Evolutionary conservation across 345 rosid species (phyloP), one percentile per base, ranked within the genome.

Genomic region (Capsella bursapastoris): DNA sequence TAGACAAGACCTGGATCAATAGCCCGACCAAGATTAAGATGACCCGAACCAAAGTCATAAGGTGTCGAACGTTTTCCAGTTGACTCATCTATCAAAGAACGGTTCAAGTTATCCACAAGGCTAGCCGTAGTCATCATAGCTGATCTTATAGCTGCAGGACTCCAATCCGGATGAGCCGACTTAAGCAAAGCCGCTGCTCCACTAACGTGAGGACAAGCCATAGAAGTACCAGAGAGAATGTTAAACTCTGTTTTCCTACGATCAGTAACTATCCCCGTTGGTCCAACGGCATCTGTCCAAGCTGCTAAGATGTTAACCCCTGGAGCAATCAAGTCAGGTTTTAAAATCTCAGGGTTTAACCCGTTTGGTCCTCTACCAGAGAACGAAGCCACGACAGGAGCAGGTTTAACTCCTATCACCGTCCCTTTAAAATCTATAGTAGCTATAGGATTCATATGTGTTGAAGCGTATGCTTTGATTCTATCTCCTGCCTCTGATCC

Each of bases 121-220:
- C 73, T 88, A 1, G 96, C 90, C 1, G 89, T 92, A 2, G 94
- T 88, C 96, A 92, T 86, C 94, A 92, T 83, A 0, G 96, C 92
- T 0, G 97, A 90, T 47, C 89, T 60, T 48, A 88, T 86, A 3
- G 84, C 82, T 0, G 92, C 88, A 0, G 91, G 92, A 27, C 88
- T 90, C 94, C 94, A 92, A 72, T 84, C 80, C 0, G 84, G 92
- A 70, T 86, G 93, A 0, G 90, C 88, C 0, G 96, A 92, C 65
- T 92, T 92, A 25, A 92, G 90, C 82, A 92, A 58, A 2, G 93
- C 93, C 5, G 90, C 92, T 0, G 92, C 93, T 1, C 96, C 96
- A 43, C 92, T 88, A 0, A 88, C 91, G 8, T 88, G 92, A 15
- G 92, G 94, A 68, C 90, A 86, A 25, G 96, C 96, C 92, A 92